phyloP scores from a whole-genome alignment of 177 flowering plant species.

The Vitis hybrid region DNA sequence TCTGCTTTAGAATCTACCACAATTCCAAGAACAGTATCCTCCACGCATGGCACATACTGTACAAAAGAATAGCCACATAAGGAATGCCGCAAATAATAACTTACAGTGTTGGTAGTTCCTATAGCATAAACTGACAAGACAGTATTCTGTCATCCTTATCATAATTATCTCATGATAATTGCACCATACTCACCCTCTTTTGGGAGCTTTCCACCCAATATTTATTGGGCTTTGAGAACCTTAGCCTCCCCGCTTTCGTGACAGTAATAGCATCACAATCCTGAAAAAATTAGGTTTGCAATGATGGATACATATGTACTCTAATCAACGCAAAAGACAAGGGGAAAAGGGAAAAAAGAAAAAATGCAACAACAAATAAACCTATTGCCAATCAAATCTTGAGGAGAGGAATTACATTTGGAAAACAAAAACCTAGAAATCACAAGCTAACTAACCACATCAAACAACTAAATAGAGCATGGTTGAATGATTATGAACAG shows the following conservation, averaged over 20 bases:
- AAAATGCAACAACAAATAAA: too few relatives aligned
- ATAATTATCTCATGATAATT: too few relatives aligned
- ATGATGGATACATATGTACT: not conserved
- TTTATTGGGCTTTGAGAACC: constrained; percentile 80
- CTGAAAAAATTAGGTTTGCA: constrained; percentile 30
- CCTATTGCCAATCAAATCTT: too few relatives aligned
- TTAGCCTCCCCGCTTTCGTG: constrained; percentile 68
- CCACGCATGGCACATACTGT: constrained; percentile 95
- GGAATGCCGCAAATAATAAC: not conserved
- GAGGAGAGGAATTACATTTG: too few relatives aligned
- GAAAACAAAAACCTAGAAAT: too few relatives aligned
- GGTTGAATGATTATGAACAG: too few relatives aligned
- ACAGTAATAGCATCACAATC: constrained; percentile 75
- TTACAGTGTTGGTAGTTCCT: too few relatives aligned
- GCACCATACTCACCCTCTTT: constrained; percentile 63
- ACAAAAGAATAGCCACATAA: constrained; percentile 10
- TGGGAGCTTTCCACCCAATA: constrained; percentile 97
- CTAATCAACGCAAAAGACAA: not conserved
- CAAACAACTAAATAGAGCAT: too few relatives aligned
- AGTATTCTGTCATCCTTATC: too few relatives aligned
- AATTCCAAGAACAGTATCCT: constrained; percentile 85
- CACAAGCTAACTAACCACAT: too few relatives aligned
- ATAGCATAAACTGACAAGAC: too few relatives aligned
- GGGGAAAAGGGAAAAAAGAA: too few relatives aligned
- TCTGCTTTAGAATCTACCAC: constrained; percentile 87